Evolutionary conservation across 1,284 basidiomycete genomes (phyloP).

Genomic region (Apiotrichum laibachii): DNA sequence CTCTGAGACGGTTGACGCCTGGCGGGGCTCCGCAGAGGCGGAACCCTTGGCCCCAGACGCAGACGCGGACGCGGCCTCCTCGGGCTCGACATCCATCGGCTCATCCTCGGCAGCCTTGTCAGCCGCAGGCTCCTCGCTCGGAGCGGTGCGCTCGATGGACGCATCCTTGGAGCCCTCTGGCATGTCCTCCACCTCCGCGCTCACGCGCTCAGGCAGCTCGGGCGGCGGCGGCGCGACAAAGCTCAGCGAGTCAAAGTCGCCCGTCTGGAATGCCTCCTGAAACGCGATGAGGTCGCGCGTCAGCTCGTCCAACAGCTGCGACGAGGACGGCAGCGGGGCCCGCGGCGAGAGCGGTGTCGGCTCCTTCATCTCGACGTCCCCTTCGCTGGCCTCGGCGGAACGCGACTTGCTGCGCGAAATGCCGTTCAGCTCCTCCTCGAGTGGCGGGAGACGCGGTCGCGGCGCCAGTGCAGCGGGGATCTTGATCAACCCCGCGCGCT

Average conservation of each 20-base stretch:
- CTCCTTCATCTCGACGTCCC: conserved; percentile 8
- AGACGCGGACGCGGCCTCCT: background rate
- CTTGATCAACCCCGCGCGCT: conserved; percentile 66
- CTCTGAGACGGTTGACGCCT: background rate
- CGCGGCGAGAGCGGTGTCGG: conserved; percentile 1
- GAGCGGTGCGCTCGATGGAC: too few species aligned
- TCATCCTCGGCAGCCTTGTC: background rate
- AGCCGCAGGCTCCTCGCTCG: background rate
- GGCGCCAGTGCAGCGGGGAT: conserved; percentile 21
- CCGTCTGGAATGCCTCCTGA: conserved; percentile 75
- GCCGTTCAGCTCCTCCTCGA: conserved; percentile 15
- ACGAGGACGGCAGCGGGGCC: conserved; percentile 51
- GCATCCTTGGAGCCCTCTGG: background rate
- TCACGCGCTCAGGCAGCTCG: background rate
- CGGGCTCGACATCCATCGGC: conserved; percentile 1
- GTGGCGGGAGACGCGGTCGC: conserved; percentile 11
- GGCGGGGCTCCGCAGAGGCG: background rate
- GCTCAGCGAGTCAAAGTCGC: conserved; percentile 31
- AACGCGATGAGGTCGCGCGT: conserved; percentile 81
- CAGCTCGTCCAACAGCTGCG: conserved; percentile 80
- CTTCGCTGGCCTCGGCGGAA: background rate
- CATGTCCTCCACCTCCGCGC: background rate
- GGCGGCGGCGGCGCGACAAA: conserved; percentile 11
- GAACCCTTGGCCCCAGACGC: too few species aligned
- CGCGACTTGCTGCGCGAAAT: conserved; percentile 9